Evolutionary conservation across 305 asterid species (phyloP), one percentile per base, ranked within the genome.

Genomic region (Galium porrigens): DNA sequence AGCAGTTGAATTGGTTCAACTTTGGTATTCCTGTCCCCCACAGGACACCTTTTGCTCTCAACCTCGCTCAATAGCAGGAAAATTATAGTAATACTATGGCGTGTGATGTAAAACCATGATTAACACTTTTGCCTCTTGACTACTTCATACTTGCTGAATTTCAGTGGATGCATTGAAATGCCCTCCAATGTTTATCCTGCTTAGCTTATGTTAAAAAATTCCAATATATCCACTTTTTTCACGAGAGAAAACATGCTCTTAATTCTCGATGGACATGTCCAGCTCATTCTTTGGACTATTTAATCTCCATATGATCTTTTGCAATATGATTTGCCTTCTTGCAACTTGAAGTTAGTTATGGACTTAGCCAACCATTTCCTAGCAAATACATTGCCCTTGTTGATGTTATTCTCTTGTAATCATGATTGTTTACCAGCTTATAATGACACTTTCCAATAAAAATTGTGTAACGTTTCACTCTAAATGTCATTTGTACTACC

Each of bases 351-450:
- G 20, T n/a, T 48, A 12, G 51, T 25, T 54, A 32, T 6, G 11
- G 34, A 3, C 39, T 0, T 29, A 10, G n/a, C 54, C 54, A 64
- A 64, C 33, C 12, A 5, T 51, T 51, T 17, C 39, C 51, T 33
- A 64, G 36, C 34, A 18, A 56, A 32, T 33, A 34, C 2, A 64
- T 49, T 33, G n/a, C 22, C 22, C 34, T 5, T 3, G 4, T 6
- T 64, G 18, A 64, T 64, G 34, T 34, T 49, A 49, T 15, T 22
- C 48, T 5, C 60, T 51, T 37, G 60, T 64, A 6, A 49, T 30
- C n/a, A 30, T 30, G 18, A 15, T 32, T 18, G 20, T 15, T 49
- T 49, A 54, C 15, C 18, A 20, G 6, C 12, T 9, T 20, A 52
- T 20, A 7, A 6, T 52, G 20, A 18, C 58, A 20, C 29, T 18